These are phyloP conservation scores for Taiozyma sp. DNA, from an alignment of 1,139 yeast species.

Conservation along the genomic window DNA sequence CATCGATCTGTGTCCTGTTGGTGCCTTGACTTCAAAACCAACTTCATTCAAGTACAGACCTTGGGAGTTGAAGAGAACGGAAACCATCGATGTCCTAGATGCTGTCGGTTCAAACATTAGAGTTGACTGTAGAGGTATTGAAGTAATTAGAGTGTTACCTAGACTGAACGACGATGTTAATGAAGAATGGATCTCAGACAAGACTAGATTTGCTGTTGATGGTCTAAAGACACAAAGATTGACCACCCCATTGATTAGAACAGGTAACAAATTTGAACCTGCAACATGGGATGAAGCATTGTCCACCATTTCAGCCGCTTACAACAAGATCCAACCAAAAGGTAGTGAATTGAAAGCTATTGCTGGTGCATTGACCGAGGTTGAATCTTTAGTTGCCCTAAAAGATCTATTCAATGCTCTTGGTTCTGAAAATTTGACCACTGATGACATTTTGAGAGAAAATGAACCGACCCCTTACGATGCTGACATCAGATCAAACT, in stretches of 20 bases:
- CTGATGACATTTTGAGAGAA: conserved; percentile 46
- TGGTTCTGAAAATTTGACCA: conserved; percentile 77
- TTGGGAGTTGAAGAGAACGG: conserved; percentile 91
- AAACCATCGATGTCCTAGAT: conserved; percentile 81
- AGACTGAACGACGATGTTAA: conserved; percentile 82
- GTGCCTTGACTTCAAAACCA: conserved; percentile 87
- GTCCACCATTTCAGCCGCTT: conserved; percentile 62
- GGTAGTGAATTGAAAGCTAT: conserved; percentile 76
- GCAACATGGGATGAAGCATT: conserved; percentile 91
- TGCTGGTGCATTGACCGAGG: conserved; percentile 80
- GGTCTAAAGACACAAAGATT: conserved; percentile 85
- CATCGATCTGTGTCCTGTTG: conserved; percentile 87
- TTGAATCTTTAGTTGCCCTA: conserved; percentile 75
- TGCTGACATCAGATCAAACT: conserved; percentile 72
- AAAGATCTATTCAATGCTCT: conserved; percentile 74
- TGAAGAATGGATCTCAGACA: conserved; percentile 91
- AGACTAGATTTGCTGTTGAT: conserved; percentile 81
- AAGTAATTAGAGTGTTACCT: conserved; percentile 85
- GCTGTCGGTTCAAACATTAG: conserved; percentile 80
- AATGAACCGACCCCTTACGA: conserved; percentile 61
- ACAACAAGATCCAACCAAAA: conserved; percentile 49
- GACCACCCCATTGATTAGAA: conserved; percentile 73
- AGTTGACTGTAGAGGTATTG: conserved; percentile 83
- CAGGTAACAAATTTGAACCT: conserved; percentile 63
- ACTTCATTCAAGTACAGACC: conserved; percentile 91